Conservation (phyloP, 352 stramenopile species). For the Pythium volutum region DNA sequence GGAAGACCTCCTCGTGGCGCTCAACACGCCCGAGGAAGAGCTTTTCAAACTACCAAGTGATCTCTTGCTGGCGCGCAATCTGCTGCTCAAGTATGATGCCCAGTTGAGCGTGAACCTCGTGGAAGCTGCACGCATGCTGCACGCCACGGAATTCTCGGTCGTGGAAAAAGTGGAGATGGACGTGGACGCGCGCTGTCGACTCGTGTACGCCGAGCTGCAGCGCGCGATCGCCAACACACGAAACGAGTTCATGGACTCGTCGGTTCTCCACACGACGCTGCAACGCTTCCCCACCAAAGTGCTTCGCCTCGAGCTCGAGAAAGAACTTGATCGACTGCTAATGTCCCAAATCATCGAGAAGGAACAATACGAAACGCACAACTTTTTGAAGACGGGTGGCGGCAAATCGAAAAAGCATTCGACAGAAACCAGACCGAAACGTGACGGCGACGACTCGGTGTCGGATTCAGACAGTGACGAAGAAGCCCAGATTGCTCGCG, state of each 20-base stretch:
- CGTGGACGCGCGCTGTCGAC: slow-evolving; percentile 79
- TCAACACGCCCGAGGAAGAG: slow-evolving; percentile 72
- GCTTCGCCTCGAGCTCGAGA: slow-evolving; percentile 87
- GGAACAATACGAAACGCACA: slow-evolving; percentile 56
- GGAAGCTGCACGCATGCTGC: slow-evolving; percentile 34
- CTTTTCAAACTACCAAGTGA: slow-evolving; percentile 64
- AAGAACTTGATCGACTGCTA: slow-evolving; percentile 89
- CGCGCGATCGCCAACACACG: slow-evolving; percentile 76
- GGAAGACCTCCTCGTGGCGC: slow-evolving; percentile 52
- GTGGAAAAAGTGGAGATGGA: slow-evolving; percentile 67
- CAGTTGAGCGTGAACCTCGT: slow-evolving; percentile 52
- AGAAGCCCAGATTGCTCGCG: slow-evolving; percentile 59
- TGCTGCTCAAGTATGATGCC: slow-evolving; percentile 68
- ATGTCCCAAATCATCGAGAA: slow-evolving; percentile 79
- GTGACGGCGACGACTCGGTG: slow-evolving; percentile 26
- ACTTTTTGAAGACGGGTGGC: slow-evolving; percentile 33
- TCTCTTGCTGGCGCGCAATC: slow-evolving; percentile 46
- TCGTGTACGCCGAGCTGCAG: slow-evolving; percentile 90
- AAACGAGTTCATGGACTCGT: slow-evolving; percentile 90
- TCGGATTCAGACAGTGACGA: slow-evolving; percentile 74
- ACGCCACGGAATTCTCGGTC: slow-evolving; percentile 26
- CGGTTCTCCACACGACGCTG: slow-evolving; percentile 82
- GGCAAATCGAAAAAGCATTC: not conserved
- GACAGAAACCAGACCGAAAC: not conserved
- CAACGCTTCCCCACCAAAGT: slow-evolving; percentile 91